Percentiles rank a stretch among this genome's conserved stretches.
Conservation (phyloP, 225 moss, liverwort and hornwort genomes). For the Straminergon stramineum region DNA sequence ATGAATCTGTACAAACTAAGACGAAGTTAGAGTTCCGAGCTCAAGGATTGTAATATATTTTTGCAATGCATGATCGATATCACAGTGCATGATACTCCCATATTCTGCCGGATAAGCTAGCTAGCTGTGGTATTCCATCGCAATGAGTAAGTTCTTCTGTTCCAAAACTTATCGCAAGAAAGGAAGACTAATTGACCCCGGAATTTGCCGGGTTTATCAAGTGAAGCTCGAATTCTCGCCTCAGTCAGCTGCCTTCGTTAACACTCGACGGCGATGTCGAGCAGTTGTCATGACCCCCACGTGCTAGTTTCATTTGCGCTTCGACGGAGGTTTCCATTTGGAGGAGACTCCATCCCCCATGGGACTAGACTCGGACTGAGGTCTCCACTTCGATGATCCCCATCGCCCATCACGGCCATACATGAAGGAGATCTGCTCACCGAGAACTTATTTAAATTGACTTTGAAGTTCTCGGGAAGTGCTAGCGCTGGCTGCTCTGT, state of each 20-base stretch:
- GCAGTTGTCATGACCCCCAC: too few species aligned
- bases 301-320: too few species aligned
- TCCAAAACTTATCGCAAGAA: background rate
- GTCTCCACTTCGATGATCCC: conserved; percentile 11
- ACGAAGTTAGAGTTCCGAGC: background rate
- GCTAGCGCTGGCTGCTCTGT: too few species aligned
- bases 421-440: too few species aligned
- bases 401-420: conserved; percentile 2
- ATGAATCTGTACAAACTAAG: background rate
- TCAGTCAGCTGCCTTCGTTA: too few species aligned
- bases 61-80: background rate
- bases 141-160: background rate
- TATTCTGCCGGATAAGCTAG: background rate
- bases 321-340: background rate
- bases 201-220: too few species aligned
- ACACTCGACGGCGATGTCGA: background rate
- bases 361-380: background rate
- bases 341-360: background rate
- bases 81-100: background rate
- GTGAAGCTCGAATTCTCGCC: too few species aligned
- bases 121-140: background rate
- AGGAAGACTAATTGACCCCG: background rate
- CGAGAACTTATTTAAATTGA: too few species aligned
- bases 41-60: background rate
- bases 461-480: too few species aligned